Percentiles rank a stretch among this genome's conserved stretches.
These are phyloP conservation scores for Flaveria brownii DNA, from an alignment of 129 eudicot genomes.

Conservation along the genomic window DNA sequence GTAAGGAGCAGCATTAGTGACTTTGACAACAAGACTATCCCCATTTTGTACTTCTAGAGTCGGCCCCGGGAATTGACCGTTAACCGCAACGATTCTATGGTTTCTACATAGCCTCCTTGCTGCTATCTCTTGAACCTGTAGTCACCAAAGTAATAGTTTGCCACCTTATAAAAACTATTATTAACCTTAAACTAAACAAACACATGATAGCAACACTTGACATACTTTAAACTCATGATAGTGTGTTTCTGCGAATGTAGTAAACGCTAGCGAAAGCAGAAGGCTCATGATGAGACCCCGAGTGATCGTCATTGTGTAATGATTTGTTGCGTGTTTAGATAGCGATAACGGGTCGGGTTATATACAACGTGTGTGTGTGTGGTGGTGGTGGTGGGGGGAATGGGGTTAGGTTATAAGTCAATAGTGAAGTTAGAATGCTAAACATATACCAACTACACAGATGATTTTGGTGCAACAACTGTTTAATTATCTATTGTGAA, in stretches of 20 bases:
- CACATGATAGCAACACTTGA: background rate
- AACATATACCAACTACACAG: conserved; percentile 38
- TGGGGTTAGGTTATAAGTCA: conserved; percentile 41
- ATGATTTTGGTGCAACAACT: conserved; percentile 46
- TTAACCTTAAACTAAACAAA: background rate
- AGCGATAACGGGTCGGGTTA: conserved; percentile 3
- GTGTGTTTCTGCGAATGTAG: conserved; percentile 52
- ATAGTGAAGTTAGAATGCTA: conserved; percentile 22
- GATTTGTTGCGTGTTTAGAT: conserved; percentile 20
- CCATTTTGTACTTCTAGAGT: conserved; percentile 57
- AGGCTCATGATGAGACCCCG: conserved; percentile 28
- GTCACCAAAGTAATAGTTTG: background rate
- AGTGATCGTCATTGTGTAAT: conserved; percentile 12
- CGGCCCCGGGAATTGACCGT: conserved; percentile 72
- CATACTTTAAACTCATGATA: conserved; percentile 57
- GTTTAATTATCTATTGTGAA: background rate
- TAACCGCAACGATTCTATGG: conserved; percentile 50
- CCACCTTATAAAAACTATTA: too few relatives aligned
- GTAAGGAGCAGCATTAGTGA: conserved; percentile 51
- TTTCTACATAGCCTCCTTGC: conserved; percentile 61
- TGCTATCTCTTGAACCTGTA: conserved; percentile 51
- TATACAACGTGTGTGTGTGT: background rate
- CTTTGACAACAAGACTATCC: conserved; percentile 57
- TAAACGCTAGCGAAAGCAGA: conserved; percentile 32
- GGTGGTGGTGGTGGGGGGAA: too few relatives aligned